A percentile compares a stretch with the other conserved stretches of the same genome.
phyloP scores from a whole-genome alignment of 2,329 filamentous ascomycete species.

The Pyricularia grisea region DNA sequence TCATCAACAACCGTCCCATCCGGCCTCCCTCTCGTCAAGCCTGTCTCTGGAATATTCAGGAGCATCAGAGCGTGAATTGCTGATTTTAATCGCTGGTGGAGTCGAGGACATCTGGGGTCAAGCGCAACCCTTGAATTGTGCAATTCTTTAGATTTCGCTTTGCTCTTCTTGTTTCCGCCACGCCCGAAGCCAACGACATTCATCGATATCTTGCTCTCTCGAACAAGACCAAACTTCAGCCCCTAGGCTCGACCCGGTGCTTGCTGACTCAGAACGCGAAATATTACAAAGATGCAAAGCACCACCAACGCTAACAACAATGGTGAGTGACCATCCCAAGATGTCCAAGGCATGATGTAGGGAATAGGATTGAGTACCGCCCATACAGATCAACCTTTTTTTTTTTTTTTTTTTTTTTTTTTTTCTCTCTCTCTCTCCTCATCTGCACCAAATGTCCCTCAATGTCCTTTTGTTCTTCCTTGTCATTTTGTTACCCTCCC shows the following conservation, averaged over 20 bases:
- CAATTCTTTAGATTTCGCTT: background rate
- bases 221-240: background rate
- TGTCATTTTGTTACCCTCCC: background rate
- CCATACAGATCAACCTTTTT: background rate
- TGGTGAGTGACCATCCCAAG: background rate
- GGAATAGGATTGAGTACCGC: background rate
- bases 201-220: background rate
- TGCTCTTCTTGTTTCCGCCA: background rate
- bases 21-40: background rate
- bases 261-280: constrained; percentile 8
- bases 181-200: background rate
- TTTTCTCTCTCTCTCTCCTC: background rate
- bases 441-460: background rate
- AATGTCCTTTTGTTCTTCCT: too few relatives aligned
- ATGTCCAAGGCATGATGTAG: background rate
- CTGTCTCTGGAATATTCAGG: background rate
- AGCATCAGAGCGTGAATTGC: background rate
- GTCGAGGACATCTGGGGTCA: background rate
- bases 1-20: background rate
- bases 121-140: background rate
- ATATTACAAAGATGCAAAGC: constrained; percentile 4
- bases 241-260: background rate
- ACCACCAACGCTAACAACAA: constrained; percentile 2
- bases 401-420: background rate
- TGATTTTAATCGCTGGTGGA: background rate